These are phyloP conservation scores for Blepharisma japonicum DNA, from an alignment of 73 alveolate genomes.

Conservation along the genomic window DNA sequence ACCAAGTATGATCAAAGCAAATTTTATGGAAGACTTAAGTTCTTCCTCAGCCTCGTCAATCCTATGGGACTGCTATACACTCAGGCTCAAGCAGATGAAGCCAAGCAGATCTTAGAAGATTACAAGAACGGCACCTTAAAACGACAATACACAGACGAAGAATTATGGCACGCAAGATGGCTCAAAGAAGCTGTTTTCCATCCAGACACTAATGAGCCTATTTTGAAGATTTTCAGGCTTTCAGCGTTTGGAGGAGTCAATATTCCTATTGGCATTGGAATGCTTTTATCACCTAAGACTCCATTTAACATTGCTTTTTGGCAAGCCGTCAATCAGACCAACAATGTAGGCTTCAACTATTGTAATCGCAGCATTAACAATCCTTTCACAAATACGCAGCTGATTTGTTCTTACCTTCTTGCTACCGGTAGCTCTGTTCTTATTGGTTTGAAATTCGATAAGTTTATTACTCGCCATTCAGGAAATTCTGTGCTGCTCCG, in stretches of 20 bases:
- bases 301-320: slow-evolving; percentile 47
- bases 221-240: slow-evolving; percentile 47
- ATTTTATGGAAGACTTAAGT: slow-evolving; percentile 37
- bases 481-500: slow-evolving; percentile 44
- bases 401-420: slow-evolving; percentile 39
- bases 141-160: slow-evolving; percentile 24
- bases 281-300: slow-evolving; percentile 57
- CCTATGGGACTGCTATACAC: slow-evolving; percentile 38
- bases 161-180: slow-evolving; percentile 35
- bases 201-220: slow-evolving; percentile 62
- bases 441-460: slow-evolving; percentile 41
- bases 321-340: slow-evolving; percentile 62
- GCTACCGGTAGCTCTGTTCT: slow-evolving; percentile 54
- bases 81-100: slow-evolving; percentile 26
- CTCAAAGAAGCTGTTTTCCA: slow-evolving; percentile 47
- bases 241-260: slow-evolving; percentile 59
- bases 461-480: slow-evolving; percentile 30
- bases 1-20: slow-evolving; percentile 35
- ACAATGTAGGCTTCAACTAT: slow-evolving; percentile 63
- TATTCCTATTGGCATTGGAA: slow-evolving; percentile 60
- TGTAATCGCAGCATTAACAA: slow-evolving; percentile 59
- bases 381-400: slow-evolving; percentile 30
- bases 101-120: slow-evolving; percentile 34
- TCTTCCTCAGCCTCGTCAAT: slow-evolving; percentile 37
- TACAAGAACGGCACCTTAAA: slow-evolving; percentile 14